phyloP scores from a whole-genome alignment of 306 rosid species.

The Citrullus amarus region DNA sequence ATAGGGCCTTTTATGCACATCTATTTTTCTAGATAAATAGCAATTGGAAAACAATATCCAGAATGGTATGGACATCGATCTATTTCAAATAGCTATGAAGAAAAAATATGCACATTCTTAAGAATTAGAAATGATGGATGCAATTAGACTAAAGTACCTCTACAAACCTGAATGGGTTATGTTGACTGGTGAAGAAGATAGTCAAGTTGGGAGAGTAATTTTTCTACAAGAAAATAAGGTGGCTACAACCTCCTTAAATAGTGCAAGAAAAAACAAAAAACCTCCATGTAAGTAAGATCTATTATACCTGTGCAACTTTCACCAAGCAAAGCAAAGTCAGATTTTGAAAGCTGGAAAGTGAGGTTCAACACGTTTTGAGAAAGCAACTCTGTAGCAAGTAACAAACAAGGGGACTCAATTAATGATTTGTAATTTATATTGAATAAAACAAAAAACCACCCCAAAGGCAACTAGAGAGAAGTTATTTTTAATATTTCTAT shows the following conservation, averaged over 20 bases:
- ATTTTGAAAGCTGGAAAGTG: slow-evolving; percentile 7
- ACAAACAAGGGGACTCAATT: slow-evolving; percentile 19
- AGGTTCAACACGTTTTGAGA: slow-evolving; percentile 20
- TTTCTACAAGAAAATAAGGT: slow-evolving; percentile 10
- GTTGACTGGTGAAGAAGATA: background rate
- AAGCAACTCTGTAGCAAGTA: slow-evolving; percentile 9
- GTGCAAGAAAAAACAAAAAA: background rate
- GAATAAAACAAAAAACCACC: background rate
- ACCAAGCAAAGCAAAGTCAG: slow-evolving; percentile 22
- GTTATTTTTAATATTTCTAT: too few relatives aligned
- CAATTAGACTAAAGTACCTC: background rate
- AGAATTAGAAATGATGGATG: background rate
- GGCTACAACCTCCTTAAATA: slow-evolving; percentile 13
- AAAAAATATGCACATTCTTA: background rate
- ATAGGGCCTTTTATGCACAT: background rate
- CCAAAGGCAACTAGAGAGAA: background rate
- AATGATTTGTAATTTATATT: background rate
- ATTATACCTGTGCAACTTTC: background rate
- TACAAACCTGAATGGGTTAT: background rate
- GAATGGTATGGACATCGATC: background rate
- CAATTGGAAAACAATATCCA: background rate
- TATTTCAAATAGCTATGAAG: background rate
- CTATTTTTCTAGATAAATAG: background rate
- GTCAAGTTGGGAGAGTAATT: background rate
- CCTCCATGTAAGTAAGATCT: background rate